These are phyloP conservation scores for Nematocida major DNA, from an alignment of 371 early-diverging fungal genomes.

Conservation along the genomic window DNA sequence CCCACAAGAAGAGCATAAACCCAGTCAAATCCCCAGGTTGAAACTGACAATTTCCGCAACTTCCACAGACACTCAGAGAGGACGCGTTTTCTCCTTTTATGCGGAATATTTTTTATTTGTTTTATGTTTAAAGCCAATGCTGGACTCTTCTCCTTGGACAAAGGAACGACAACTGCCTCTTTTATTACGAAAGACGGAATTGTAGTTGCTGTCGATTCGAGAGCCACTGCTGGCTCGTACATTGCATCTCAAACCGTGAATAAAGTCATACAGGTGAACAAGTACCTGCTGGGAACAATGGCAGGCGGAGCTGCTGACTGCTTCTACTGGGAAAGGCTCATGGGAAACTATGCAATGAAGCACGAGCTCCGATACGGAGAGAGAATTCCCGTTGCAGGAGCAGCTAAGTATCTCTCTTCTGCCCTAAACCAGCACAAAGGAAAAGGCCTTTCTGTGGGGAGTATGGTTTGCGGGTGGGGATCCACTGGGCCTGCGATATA, in stretches of 20 bases:
- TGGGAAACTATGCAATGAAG: constrained; percentile 80
- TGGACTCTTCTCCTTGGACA: constrained; percentile 55
- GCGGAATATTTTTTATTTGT: constrained; percentile 42
- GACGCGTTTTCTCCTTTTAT: too few species aligned
- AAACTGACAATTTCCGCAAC: too few species aligned
- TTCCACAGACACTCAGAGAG: too few species aligned
- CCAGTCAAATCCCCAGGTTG: too few species aligned
- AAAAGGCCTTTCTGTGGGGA: constrained; percentile 90
- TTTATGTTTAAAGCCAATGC: background rate
- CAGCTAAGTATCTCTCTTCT: constrained; percentile 85
- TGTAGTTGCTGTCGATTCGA: constrained; percentile 93
- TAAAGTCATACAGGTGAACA: constrained; percentile 98
- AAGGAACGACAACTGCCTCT: constrained; percentile 98
- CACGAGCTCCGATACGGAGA: constrained; percentile 93
- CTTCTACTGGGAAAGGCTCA: constrained; percentile 93
- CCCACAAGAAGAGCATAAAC: too few species aligned
- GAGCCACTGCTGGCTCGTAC: constrained; percentile 92
- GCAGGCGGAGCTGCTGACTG: constrained; percentile 99
- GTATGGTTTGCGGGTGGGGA: constrained; percentile 99
- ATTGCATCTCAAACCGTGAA: constrained; percentile 95
- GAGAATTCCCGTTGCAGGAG: constrained; percentile 93
- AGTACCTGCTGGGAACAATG: constrained; percentile 95
- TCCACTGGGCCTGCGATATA: constrained; percentile 86
- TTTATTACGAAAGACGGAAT: constrained; percentile 94
- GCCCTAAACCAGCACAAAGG: constrained; percentile 94